phyloP scores from a whole-genome alignment of 2,329 filamentous ascomycete genomes.

The Trichocomaceae sp. region DNA sequence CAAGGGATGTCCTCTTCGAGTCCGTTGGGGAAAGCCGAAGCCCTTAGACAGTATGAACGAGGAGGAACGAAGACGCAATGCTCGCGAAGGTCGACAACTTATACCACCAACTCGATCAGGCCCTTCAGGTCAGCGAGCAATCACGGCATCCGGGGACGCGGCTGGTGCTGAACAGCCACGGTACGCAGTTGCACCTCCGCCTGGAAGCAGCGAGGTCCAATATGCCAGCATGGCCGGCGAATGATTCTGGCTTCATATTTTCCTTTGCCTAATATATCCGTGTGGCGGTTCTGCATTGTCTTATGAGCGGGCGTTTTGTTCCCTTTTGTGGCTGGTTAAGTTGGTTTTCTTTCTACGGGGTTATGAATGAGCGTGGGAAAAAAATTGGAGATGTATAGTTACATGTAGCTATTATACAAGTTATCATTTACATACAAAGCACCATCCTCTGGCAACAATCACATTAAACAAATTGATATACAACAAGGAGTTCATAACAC shows the following conservation, averaged over 20 bases:
- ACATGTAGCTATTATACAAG: conserved; percentile 4
- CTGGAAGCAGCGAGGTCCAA: conserved; percentile 67
- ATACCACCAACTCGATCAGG: conserved; percentile 45
- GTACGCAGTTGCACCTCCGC: conserved; percentile 64
- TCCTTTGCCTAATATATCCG: neutral
- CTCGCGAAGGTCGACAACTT: conserved; percentile 65
- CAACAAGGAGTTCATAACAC: neutral
- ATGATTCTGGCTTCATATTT: conserved; percentile 37
- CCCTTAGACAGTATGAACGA: conserved; percentile 86
- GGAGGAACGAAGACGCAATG: conserved; percentile 73
- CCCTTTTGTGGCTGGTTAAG: neutral
- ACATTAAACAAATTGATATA: neutral
- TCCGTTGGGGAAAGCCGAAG: conserved; percentile 90
- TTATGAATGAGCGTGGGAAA: neutral
- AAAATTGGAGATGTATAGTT: conserved; percentile 6
- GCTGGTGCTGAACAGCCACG: conserved; percentile 32
- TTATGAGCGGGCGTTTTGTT: conserved; percentile 12
- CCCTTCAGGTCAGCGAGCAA: conserved; percentile 26
- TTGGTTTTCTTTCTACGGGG: neutral
- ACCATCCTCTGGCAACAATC: neutral
- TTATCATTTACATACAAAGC: neutral
- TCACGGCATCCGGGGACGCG: conserved; percentile 37
- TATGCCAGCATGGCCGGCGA: conserved; percentile 84
- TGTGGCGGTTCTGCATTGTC: conserved; percentile 6
- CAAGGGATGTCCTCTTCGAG: conserved; percentile 78